These are phyloP conservation scores for Pinus taeda DNA, from an alignment of 75 land plant genomes.

Conservation along the genomic window DNA sequence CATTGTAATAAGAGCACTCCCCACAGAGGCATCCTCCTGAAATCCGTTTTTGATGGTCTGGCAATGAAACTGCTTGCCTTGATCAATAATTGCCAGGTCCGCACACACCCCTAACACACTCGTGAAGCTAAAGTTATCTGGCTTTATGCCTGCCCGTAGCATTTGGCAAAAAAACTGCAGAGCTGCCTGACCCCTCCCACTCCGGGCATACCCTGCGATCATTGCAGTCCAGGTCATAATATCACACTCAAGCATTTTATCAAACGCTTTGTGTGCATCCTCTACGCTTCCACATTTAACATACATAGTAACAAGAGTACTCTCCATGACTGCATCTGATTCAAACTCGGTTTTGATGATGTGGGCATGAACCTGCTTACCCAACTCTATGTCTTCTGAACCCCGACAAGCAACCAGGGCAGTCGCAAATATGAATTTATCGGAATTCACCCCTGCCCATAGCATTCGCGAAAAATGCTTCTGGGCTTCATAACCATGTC, in stretches of 20 bases:
- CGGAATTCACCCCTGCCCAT: constrained; percentile 40
- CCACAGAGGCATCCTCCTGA: constrained; percentile 38
- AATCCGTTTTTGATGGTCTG: constrained; percentile 45
- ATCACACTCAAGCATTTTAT: constrained; percentile 44
- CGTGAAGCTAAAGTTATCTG: constrained; percentile 50
- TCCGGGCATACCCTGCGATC: constrained; percentile 49
- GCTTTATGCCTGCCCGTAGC: constrained; percentile 28
- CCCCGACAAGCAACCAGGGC: constrained; percentile 40
- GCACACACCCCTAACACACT: constrained; percentile 51
- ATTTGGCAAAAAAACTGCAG: constrained; percentile 35
- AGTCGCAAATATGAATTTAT: constrained; percentile 45
- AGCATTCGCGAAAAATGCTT: constrained; percentile 53
- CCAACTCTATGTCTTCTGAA: constrained; percentile 18
- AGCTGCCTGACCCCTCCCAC: constrained; percentile 43
- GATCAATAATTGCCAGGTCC: constrained; percentile 34
- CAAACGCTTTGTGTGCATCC: constrained; percentile 50
- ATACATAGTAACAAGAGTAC: constrained; percentile 61
- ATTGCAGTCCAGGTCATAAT: constrained; percentile 58
- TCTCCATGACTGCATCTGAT: constrained; percentile 46
- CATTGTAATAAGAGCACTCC: constrained; percentile 64
- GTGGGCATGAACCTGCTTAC: constrained; percentile 45
- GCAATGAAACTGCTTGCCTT: constrained; percentile 61
- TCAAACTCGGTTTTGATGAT: constrained; percentile 42
- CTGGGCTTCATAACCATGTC: constrained; percentile 56
- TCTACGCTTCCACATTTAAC: constrained; percentile 31